A percentile compares a stretch with the other conserved stretches of the same genome.
phyloP scores from a whole-genome alignment of 2,329 filamentous ascomycete species.

The Raffaelea ambrosiae region DNA sequence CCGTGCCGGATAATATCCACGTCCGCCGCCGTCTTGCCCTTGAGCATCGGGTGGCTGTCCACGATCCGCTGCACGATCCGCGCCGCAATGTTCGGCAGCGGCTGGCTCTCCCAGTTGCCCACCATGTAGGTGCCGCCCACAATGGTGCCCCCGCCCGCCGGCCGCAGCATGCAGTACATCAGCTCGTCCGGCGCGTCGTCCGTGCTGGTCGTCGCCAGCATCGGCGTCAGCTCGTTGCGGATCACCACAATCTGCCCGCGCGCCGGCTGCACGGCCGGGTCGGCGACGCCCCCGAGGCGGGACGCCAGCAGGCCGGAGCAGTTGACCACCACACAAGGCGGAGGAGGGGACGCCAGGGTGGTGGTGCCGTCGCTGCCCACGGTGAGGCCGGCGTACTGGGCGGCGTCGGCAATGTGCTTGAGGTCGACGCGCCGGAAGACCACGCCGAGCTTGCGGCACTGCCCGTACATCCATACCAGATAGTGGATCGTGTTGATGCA shows the following conservation, averaged over 20 bases:
- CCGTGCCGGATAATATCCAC: constrained; percentile 72
- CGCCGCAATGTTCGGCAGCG: constrained; percentile 69
- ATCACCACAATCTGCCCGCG: constrained; percentile 81
- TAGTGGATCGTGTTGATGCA: constrained; percentile 91
- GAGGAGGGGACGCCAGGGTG: constrained; percentile 11
- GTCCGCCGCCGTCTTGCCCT: constrained; percentile 50
- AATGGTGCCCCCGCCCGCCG: constrained; percentile 71
- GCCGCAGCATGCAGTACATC: constrained; percentile 75
- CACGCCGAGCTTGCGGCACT: constrained; percentile 68
- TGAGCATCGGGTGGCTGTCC: constrained; percentile 55
- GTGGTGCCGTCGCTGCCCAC: constrained; percentile 4
- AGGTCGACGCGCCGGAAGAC: constrained; percentile 55
- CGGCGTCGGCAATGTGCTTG: constrained; percentile 65
- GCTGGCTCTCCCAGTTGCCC: constrained; percentile 68
- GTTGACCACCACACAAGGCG: constrained; percentile 69
- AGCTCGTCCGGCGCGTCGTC: constrained; percentile 65
- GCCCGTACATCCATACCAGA: constrained; percentile 73
- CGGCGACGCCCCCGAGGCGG: constrained; percentile 73
- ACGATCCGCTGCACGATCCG: constrained; percentile 78
- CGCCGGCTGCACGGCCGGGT: constrained; percentile 62
- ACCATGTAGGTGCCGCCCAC: constrained; percentile 80
- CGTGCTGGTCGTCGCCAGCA: constrained; percentile 62
- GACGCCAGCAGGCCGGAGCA: constrained; percentile 72
- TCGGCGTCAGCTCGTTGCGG: constrained; percentile 64
- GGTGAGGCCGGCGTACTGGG: constrained; percentile 37